A percentile compares a stretch with the other conserved stretches of the same genome.
phyloP scores from a whole-genome alignment of 306 rosid genomes.

The Bauhinia variegata region DNA sequence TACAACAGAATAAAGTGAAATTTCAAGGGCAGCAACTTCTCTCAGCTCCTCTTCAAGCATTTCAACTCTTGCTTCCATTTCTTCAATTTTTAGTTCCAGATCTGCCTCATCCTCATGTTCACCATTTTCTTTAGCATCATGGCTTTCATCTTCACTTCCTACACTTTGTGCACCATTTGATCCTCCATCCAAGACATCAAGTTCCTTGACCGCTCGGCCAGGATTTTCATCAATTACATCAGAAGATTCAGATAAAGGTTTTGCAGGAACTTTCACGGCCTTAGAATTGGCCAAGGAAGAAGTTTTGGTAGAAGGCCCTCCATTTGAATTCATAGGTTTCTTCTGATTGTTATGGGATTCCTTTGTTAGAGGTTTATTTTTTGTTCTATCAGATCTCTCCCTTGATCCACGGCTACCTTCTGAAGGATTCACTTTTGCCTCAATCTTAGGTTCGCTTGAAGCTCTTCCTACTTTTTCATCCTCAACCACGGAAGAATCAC shows the following conservation, averaged over 20 bases:
- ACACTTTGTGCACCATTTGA: slow-evolving; percentile 50
- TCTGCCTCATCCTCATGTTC: slow-evolving; percentile 49
- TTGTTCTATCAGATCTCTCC: slow-evolving; percentile 45
- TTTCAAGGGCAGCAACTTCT: slow-evolving; percentile 98
- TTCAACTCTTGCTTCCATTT: slow-evolving; percentile 79
- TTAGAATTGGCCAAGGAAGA: slow-evolving; percentile 44
- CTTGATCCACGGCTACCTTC: too few relatives aligned
- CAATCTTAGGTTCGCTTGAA: slow-evolving; percentile 48
- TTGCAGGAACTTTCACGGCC: slow-evolving; percentile 44
- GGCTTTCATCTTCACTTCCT: slow-evolving; percentile 49
- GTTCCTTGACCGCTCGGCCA: slow-evolving; percentile 52
- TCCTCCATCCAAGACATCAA: slow-evolving; percentile 56
- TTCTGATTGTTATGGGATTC: slow-evolving; percentile 44
- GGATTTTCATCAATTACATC: slow-evolving; percentile 63
- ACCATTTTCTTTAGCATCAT: slow-evolving; percentile 51
- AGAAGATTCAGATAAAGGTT: slow-evolving; percentile 59
- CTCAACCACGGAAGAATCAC: slow-evolving; percentile 57
- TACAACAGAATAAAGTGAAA: slow-evolving; percentile 83
- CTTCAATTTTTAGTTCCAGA: slow-evolving; percentile 57
- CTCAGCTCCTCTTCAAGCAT: slow-evolving; percentile 94
- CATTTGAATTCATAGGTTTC: slow-evolving; percentile 46
- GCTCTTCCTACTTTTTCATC: slow-evolving; percentile 65
- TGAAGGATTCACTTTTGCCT: slow-evolving; percentile 42
- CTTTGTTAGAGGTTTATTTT: slow-evolving; percentile 46
- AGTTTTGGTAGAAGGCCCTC: slow-evolving; percentile 46